These are phyloP conservation scores for Noccaea bulbosa DNA, from an alignment of 345 rosid species.

Conservation along the genomic window DNA sequence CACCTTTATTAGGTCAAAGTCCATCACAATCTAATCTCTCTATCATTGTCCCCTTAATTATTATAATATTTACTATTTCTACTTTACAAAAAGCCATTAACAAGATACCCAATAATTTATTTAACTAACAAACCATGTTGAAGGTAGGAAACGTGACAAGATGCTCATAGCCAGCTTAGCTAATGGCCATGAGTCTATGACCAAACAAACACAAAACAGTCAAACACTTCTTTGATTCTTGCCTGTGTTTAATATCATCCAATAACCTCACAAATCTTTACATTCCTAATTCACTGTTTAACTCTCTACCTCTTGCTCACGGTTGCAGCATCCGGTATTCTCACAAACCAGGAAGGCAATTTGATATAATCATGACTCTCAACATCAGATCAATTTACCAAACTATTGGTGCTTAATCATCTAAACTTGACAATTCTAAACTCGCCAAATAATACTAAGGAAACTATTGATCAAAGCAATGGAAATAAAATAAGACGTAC, in stretches of 20 bases:
- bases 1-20: constrained; percentile 32
- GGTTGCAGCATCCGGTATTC: constrained; percentile 3
- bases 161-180: constrained; percentile 29
- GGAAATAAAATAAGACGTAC: constrained; percentile 43
- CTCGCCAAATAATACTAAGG: not conserved
- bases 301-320: not conserved
- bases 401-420: constrained; percentile 12
- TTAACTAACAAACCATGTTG: constrained; percentile 5
- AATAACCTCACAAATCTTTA: constrained; percentile 6
- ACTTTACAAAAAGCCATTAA: constrained; percentile 10
- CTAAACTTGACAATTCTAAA: constrained; percentile 9
- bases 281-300: not conserved
- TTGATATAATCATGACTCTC: not conserved
- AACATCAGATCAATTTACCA: constrained; percentile 2
- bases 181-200: constrained; percentile 11
- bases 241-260: constrained; percentile 15
- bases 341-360: not conserved
- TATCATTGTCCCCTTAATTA: constrained; percentile 24
- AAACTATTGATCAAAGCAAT: not conserved
- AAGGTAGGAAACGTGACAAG: constrained; percentile 37
- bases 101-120: not conserved
- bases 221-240: constrained; percentile 5
- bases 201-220: constrained; percentile 11
- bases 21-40: constrained; percentile 16
- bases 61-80: not conserved